phyloP scores from a whole-genome alignment of 31 red algal genomes.

The Porphyra umbilicalis region DNA sequence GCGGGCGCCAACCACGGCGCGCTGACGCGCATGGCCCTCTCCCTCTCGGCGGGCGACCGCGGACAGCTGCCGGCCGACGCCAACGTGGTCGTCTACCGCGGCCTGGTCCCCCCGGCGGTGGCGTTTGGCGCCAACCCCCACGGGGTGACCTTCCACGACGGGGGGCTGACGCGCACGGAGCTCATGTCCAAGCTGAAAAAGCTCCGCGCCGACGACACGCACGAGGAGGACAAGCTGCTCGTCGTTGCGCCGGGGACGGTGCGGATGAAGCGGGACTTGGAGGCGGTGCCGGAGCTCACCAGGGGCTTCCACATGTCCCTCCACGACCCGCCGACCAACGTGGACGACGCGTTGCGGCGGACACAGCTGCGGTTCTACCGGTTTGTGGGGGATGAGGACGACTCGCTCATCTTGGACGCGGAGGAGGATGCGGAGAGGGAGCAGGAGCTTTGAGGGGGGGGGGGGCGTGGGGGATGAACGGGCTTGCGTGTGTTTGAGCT shows the following conservation, averaged over 20 bases:
- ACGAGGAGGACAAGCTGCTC: constrained; percentile 39
- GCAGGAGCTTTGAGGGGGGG: constrained; percentile 22
- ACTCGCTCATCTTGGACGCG: constrained; percentile 34
- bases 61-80: constrained; percentile 35
- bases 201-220: constrained; percentile 19
- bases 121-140: constrained; percentile 54
- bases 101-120: constrained; percentile 37
- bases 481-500: neutral
- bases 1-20: constrained; percentile 49
- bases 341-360: constrained; percentile 31
- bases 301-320: constrained; percentile 44
- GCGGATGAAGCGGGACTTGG: constrained; percentile 45
- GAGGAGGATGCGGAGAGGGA: constrained; percentile 53
- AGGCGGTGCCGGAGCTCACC: constrained; percentile 24
- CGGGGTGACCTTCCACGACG: constrained; percentile 46
- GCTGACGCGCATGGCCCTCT: constrained; percentile 31
- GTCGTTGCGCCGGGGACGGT: constrained; percentile 44
- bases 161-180: constrained; percentile 23
- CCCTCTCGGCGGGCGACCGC: constrained; percentile 19
- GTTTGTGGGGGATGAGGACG: constrained; percentile 47
- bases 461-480: neutral
- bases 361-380: constrained; percentile 26
- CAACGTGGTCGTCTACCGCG: constrained; percentile 49
- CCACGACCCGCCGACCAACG: constrained; percentile 35
- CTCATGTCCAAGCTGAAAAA: constrained; percentile 58